Percentiles rank a stretch among this genome's conserved stretches.
These are phyloP conservation scores for Aspergillus hortae DNA, from an alignment of 2,329 filamentous ascomycete species.

Conservation along the genomic window DNA sequence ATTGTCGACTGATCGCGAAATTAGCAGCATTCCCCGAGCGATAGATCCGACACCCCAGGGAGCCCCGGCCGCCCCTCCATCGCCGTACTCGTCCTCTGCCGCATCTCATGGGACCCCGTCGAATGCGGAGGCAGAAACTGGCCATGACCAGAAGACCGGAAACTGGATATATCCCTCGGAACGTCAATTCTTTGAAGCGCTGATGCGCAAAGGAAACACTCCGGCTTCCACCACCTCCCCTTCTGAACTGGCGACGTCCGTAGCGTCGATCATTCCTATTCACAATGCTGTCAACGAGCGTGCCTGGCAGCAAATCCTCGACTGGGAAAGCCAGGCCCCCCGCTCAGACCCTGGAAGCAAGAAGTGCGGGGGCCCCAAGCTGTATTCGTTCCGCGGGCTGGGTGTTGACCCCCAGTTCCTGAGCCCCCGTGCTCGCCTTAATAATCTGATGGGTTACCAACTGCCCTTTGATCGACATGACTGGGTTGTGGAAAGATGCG, in stretches of 20 bases:
- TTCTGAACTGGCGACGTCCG: conserved; percentile 60
- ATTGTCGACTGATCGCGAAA: conserved; percentile 66
- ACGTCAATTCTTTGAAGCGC: conserved; percentile 96
- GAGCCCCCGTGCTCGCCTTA: conserved; percentile 79
- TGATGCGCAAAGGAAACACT: conserved; percentile 85
- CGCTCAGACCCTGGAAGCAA: conserved; percentile 54
- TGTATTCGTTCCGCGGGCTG: conserved; percentile 77
- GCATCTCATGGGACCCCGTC: conserved; percentile 48
- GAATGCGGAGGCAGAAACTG: conserved; percentile 76
- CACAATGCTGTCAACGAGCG: conserved; percentile 98
- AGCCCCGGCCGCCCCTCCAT: conserved; percentile 22
- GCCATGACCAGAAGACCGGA: conserved; percentile 64
- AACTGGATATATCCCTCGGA: conserved; percentile 98
- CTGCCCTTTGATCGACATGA: conserved; percentile 94
- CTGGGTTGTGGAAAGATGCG: conserved; percentile 93
- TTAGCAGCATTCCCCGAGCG: conserved; percentile 75
- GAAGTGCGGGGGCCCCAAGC: conserved; percentile 71
- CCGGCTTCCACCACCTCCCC: conserved; percentile 47
- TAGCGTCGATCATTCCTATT: conserved; percentile 90
- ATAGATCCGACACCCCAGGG: conserved; percentile 23
- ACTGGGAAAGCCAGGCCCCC: conserved; percentile 74
- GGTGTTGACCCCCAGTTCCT: conserved; percentile 52
- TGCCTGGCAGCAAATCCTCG: conserved; percentile 86
- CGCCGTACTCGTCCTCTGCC: conserved; percentile 28
- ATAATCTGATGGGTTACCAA: conserved; percentile 81